A percentile compares a stretch with the other conserved stretches of the same genome.
Conservation (phyloP, 352 stramenopile species). For the Phytophthora brassicae region DNA sequence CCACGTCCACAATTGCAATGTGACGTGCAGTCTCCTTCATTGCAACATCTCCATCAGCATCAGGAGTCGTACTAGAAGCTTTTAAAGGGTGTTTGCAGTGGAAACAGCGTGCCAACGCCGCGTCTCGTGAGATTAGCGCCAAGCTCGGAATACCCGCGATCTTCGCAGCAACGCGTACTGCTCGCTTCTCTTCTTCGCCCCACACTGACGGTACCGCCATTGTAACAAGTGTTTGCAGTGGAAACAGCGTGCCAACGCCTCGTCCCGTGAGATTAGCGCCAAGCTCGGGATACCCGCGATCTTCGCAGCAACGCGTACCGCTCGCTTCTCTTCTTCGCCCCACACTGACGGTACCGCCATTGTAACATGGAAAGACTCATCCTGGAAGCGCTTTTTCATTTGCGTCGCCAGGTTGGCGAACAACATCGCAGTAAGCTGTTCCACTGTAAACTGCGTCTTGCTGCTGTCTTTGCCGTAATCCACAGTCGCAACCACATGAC, state of each 20-base stretch:
- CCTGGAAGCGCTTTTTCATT: constrained; percentile 57
- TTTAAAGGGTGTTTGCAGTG: constrained; percentile 80
- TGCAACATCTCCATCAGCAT: constrained; percentile 21
- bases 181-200: constrained; percentile 48
- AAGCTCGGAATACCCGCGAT: constrained; percentile 65
- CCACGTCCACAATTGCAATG: constrained; percentile 90
- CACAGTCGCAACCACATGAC: constrained; percentile 53
- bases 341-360: constrained; percentile 72
- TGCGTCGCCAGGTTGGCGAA: constrained; percentile 72
- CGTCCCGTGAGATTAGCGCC: constrained; percentile 53
- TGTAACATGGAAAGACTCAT: constrained; percentile 55
- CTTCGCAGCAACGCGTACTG: constrained; percentile 48
- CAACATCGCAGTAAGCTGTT: constrained; percentile 80
- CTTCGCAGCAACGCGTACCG: constrained; percentile 48
- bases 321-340: constrained; percentile 48
- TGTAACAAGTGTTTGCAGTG: constrained; percentile 80
- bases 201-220: constrained; percentile 71
- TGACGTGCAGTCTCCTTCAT: constrained; percentile 37
- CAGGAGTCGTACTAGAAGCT: constrained; percentile 1
- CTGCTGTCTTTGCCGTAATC: constrained; percentile 53
- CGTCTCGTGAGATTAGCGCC: constrained; percentile 53
- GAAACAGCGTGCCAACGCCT: constrained; percentile 74
- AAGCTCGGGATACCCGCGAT: constrained; percentile 65
- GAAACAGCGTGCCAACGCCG: constrained; percentile 74
- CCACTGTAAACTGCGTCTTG: constrained; percentile 59